Percentiles rank a stretch among this genome's conserved stretches.
phyloP scores from a whole-genome alignment of 1,284 basidiomycete genomes.

The Cyathus olla region DNA sequence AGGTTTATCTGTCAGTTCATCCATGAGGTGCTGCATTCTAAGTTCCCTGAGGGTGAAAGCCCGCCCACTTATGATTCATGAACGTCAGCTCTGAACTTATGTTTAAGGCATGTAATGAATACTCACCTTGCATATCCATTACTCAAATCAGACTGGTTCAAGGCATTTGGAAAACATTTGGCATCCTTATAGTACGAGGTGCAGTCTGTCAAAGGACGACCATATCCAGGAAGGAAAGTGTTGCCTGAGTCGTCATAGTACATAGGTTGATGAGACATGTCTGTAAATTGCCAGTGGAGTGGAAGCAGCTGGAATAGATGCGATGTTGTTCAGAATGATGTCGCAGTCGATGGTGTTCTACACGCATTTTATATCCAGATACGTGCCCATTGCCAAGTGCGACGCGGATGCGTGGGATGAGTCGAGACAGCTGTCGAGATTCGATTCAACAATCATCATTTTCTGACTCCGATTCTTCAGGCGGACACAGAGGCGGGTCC shows the following conservation, averaged over 20 bases:
- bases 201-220: not conserved
- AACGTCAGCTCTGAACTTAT: not conserved
- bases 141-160: not conserved
- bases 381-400: too few species aligned
- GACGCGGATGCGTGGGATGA: too few species aligned
- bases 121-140: not conserved
- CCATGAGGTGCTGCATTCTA: conserved; percentile 8
- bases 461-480: too few species aligned
- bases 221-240: not conserved
- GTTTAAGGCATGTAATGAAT: not conserved
- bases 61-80: not conserved
- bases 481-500: too few species aligned
- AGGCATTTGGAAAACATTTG: not conserved
- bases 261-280: not conserved
- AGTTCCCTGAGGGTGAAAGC: conserved; percentile 1
- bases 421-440: too few species aligned
- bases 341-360: too few species aligned
- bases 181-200: not conserved
- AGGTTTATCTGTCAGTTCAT: conserved; percentile 7
- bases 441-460: too few species aligned
- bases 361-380: too few species aligned
- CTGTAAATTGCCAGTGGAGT: too few species aligned
- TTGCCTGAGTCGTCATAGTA: not conserved
- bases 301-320: too few species aligned
- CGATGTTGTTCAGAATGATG: too few species aligned